Evolutionary conservation across 2,329 filamentous ascomycete genomes (phyloP).

Genomic region (Aureobasidium sp.): DNA sequence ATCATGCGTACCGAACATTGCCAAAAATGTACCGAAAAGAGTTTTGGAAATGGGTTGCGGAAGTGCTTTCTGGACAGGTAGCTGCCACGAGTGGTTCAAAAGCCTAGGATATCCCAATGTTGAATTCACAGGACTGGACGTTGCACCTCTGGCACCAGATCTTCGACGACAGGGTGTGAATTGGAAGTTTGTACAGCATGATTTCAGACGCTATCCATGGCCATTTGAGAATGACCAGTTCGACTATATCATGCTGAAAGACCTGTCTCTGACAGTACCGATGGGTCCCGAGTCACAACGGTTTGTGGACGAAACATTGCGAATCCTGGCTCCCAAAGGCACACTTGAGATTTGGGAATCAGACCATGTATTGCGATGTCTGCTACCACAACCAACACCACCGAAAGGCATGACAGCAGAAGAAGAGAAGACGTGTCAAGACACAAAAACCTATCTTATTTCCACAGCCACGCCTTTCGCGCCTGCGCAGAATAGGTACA

Average conservation of each 20-base stretch:
- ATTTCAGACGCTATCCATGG: constrained; percentile 66
- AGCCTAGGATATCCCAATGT: constrained; percentile 61
- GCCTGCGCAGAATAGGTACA: constrained; percentile 69
- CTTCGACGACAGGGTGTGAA: constrained; percentile 66
- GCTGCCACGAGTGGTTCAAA: constrained; percentile 74
- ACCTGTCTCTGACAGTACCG: constrained; percentile 63
- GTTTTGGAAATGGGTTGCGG: constrained; percentile 86
- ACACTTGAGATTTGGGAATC: constrained; percentile 84
- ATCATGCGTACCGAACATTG: constrained; percentile 63
- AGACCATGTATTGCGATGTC: constrained; percentile 74
- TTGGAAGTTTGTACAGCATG: constrained; percentile 85
- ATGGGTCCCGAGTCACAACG: constrained; percentile 47
- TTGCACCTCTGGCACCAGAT: constrained; percentile 63
- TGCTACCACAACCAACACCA: constrained; percentile 66
- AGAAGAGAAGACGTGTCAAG: constrained; percentile 56
- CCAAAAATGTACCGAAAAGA: constrained; percentile 61
- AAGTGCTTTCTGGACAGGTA: constrained; percentile 80
- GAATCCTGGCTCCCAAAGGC: constrained; percentile 70
- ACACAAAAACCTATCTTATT: constrained; percentile 74
- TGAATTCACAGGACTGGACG: constrained; percentile 74
- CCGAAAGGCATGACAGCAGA: constrained; percentile 48
- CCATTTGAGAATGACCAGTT: constrained; percentile 76
- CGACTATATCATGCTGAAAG: constrained; percentile 83
- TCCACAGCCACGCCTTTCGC: constrained; percentile 76
- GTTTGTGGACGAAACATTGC: constrained; percentile 66